Conservation (phyloP, 2,329 filamentous ascomycete genomes). For the Ophiocordyceps unilateralis region DNA sequence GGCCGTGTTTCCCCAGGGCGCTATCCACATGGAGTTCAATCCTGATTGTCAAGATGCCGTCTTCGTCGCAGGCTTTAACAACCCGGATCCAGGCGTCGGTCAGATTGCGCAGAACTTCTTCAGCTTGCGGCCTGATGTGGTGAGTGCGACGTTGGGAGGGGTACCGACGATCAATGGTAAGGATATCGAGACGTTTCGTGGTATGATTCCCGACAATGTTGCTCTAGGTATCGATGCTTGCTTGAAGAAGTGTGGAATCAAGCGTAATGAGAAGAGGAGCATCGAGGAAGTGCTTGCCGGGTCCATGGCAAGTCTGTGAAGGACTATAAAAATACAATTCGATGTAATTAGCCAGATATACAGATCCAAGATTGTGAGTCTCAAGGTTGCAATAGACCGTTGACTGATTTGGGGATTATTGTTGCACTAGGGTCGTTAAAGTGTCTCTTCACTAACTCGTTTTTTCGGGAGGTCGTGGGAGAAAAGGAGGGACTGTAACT, state of each 20-base stretch:
- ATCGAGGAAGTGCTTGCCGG: constrained; percentile 6
- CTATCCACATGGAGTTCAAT: constrained; percentile 33
- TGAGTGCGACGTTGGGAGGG: constrained; percentile 20
- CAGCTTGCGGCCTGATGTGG: constrained; percentile 19
- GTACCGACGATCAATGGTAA: constrained; percentile 18
- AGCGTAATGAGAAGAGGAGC: constrained; percentile 16
- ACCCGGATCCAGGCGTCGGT: constrained; percentile 26
- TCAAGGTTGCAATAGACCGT: too few species aligned
- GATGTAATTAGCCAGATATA: too few species aligned
- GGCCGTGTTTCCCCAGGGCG: constrained; percentile 30
- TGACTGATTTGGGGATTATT: too few species aligned
- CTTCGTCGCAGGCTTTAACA: constrained; percentile 30
- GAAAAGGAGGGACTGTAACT: too few species aligned
- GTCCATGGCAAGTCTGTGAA: neutral
- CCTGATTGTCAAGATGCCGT: constrained; percentile 28
- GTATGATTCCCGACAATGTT: constrained; percentile 27
- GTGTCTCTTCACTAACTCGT: too few species aligned
- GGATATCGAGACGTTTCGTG: constrained; percentile 21
- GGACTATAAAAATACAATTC: too few species aligned
- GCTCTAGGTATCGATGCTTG: constrained; percentile 34
- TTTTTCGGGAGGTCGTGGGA: too few species aligned
- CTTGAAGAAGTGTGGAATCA: constrained; percentile 27
- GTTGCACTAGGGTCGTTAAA: too few species aligned
- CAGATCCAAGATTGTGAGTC: too few species aligned
- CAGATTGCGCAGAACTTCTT: constrained; percentile 30